Evolutionary conservation across 768 basidiomycete genomes (phyloP).

Genomic region (Boletus reticulatus): DNA sequence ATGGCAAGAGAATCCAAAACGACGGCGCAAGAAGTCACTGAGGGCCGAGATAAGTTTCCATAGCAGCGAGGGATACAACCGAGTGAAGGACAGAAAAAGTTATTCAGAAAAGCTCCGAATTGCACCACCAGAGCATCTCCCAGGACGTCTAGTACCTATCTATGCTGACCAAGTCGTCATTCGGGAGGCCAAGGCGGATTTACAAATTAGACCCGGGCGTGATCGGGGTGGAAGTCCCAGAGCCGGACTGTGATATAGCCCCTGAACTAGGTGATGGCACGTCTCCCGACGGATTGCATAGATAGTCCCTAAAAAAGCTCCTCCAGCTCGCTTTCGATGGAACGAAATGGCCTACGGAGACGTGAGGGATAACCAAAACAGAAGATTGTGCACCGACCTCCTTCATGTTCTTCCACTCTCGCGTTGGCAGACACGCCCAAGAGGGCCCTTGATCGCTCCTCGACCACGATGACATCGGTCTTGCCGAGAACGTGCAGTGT

Average conservation of each 20-base stretch:
- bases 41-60: neutral
- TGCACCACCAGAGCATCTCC: neutral
- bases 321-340: slow-evolving; percentile 78
- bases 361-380: slow-evolving; percentile 1
- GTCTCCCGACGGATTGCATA: slow-evolving; percentile 48
- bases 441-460: slow-evolving; percentile 62
- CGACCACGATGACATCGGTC: slow-evolving; percentile 70
- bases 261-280: slow-evolving; percentile 43
- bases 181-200: neutral
- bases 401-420: slow-evolving; percentile 74
- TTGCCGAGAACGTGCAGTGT: slow-evolving; percentile 78
- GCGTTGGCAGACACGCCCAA: slow-evolving; percentile 52
- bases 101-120: neutral
- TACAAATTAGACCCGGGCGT: slow-evolving; percentile 9
- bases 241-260: slow-evolving; percentile 37
- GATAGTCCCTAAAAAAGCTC: slow-evolving; percentile 67
- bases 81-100: neutral
- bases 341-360: slow-evolving; percentile 69
- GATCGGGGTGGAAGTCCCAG: slow-evolving; percentile 49
- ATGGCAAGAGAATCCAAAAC: neutral
- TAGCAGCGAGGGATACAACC: neutral
- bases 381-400: slow-evolving; percentile 51
- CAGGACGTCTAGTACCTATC: slow-evolving; percentile 1
- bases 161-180: neutral
- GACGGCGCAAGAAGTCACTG: neutral